Conservation (phyloP, 2,329 filamentous ascomycete species). For the Calonectria pseudoreteaudii region DNA sequence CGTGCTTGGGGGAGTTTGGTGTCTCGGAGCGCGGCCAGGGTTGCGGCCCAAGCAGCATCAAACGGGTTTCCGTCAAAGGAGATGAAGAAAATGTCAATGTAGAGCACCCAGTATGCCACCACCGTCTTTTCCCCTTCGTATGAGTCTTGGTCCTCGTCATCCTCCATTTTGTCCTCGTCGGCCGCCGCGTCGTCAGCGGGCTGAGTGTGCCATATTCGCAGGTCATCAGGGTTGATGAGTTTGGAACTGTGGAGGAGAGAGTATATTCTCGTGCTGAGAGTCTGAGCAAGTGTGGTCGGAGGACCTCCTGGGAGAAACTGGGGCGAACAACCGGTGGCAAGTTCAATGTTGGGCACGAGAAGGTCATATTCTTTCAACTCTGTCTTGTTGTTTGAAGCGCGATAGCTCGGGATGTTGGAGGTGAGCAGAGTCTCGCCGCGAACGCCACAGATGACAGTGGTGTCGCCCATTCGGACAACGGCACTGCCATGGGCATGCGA, state of each 20-base stretch:
- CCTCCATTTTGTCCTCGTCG: conserved; percentile 56
- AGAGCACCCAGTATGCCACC: conserved; percentile 94
- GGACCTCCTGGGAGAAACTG: conserved; percentile 86
- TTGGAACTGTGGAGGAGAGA: conserved; percentile 79
- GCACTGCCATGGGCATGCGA: conserved; percentile 92
- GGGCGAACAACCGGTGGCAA: conserved; percentile 90
- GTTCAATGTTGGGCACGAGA: conserved; percentile 92
- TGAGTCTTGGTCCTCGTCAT: conserved; percentile 47
- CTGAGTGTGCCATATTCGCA: conserved; percentile 78
- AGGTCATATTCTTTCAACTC: conserved; percentile 75
- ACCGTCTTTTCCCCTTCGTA: conserved; percentile 58
- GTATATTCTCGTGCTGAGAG: conserved; percentile 83
- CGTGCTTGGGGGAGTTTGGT: conserved; percentile 81
- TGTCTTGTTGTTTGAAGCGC: conserved; percentile 55
- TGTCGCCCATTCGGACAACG: conserved; percentile 88
- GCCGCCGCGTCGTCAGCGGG: conserved; percentile 60
- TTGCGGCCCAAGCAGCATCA: conserved; percentile 88
- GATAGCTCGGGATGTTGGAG: conserved; percentile 77
- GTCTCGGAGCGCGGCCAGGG: conserved; percentile 83
- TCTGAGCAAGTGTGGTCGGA: conserved; percentile 84
- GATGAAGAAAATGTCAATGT: conserved; percentile 95
- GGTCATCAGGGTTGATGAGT: conserved; percentile 73
- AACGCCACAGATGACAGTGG: conserved; percentile 93
- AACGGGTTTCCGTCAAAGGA: conserved; percentile 93
- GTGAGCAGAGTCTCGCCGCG: conserved; percentile 86